A percentile compares a stretch with the other conserved stretches of the same genome.
Conservation (phyloP, 2,329 filamentous ascomycete genomes). For the Helminthosporium solani region DNA sequence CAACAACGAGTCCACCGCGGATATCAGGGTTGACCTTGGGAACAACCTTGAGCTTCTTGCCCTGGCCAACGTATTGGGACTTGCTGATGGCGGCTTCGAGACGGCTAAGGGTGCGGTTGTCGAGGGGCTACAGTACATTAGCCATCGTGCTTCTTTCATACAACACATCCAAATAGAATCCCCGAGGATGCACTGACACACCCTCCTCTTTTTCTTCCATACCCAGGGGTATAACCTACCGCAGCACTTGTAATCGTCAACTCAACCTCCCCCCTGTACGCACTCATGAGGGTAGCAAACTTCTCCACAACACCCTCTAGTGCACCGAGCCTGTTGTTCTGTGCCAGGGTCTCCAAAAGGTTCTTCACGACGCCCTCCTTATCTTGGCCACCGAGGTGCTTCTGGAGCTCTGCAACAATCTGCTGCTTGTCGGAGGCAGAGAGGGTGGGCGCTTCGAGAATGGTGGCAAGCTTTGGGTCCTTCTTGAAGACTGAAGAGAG, state of each 20-base stretch:
- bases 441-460: conserved; percentile 82
- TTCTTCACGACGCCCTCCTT: conserved; percentile 86
- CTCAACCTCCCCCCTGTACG: conserved; percentile 89
- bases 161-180: not conserved
- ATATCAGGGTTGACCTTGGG: conserved; percentile 96
- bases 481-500: conserved; percentile 73
- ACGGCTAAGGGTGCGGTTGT: conserved; percentile 80
- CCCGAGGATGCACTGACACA: too few species aligned
- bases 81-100: conserved; percentile 87
- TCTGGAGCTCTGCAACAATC: conserved; percentile 85
- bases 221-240: conserved; percentile 56
- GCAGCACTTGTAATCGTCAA: conserved; percentile 85
- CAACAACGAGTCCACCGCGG: conserved; percentile 88
- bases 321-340: conserved; percentile 91
- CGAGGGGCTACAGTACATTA: conserved; percentile 65
- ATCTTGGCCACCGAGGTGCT: conserved; percentile 68
- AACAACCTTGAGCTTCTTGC: conserved; percentile 97
- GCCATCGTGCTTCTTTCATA: conserved; percentile 1
- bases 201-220: not conserved
- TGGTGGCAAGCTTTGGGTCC: conserved; percentile 75
- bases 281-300: conserved; percentile 84
- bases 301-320: conserved; percentile 82
- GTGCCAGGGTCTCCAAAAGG: conserved; percentile 85
- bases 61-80: conserved; percentile 81
- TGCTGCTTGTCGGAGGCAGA: conserved; percentile 75